Evolutionary conservation across 2,329 filamentous ascomycete species (phyloP).

Genomic region (Tothia fuscella): DNA sequence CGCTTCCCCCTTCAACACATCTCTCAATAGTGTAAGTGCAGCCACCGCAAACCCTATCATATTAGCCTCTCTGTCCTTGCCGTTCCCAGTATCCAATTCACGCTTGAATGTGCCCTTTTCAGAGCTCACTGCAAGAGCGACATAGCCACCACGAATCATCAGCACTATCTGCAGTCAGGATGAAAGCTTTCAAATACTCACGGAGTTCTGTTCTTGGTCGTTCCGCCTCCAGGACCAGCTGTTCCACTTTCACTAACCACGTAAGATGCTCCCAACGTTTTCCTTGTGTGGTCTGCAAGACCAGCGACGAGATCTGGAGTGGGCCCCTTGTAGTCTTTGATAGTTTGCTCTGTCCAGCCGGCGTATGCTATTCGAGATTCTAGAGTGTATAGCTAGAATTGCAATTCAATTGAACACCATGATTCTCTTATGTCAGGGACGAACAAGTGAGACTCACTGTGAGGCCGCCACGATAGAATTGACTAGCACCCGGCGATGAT

Average conservation of each 20-base stretch:
- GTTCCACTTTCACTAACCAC: constrained; percentile 49
- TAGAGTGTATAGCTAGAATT: constrained; percentile 41
- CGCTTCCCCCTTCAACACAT: constrained; percentile 39
- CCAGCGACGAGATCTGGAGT: constrained; percentile 45
- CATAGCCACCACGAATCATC: constrained; percentile 44
- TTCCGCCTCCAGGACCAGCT: constrained; percentile 50
- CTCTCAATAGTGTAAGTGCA: constrained; percentile 42
- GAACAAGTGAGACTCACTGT: constrained; percentile 26
- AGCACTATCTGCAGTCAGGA: background rate
- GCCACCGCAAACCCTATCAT: constrained; percentile 52
- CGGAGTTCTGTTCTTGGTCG: constrained; percentile 44
- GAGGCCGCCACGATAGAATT: constrained; percentile 49
- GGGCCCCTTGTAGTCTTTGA: constrained; percentile 46
- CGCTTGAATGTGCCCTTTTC: constrained; percentile 39
- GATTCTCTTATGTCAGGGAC: background rate
- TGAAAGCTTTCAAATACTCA: constrained; percentile 15
- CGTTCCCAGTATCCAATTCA: constrained; percentile 45
- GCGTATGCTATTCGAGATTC: constrained; percentile 45
- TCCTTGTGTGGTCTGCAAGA: constrained; percentile 44
- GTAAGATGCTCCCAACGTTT: constrained; percentile 44
- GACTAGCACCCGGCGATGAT: constrained; percentile 44
- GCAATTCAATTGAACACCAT: background rate
- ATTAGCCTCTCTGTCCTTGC: constrained; percentile 43
- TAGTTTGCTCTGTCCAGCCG: constrained; percentile 45
- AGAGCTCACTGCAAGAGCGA: constrained; percentile 48